Conservation (phyloP, 2,329 filamentous ascomycete species). For the Xylariomycetidae sp. region DNA sequence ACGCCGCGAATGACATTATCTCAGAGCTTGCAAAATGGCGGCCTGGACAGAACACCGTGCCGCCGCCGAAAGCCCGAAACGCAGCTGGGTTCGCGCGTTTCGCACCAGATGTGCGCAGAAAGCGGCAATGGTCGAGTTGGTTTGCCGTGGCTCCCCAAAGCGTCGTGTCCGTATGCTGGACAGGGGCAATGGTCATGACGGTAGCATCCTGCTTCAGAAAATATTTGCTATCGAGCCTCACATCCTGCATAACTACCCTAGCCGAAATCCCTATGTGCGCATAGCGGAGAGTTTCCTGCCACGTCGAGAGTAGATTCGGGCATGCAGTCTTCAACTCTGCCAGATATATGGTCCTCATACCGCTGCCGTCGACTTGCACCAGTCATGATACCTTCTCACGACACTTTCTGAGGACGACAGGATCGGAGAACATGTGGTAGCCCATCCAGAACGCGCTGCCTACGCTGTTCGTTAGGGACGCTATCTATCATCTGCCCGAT, state of each 20-base stretch:
- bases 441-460: slow-evolving; percentile 10
- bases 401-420: slow-evolving; percentile 18
- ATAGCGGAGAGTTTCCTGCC: slow-evolving; percentile 10
- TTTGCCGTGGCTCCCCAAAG: slow-evolving; percentile 9
- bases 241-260: slow-evolving; percentile 8
- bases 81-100: slow-evolving; percentile 7
- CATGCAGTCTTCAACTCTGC: slow-evolving; percentile 7
- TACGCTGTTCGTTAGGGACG: background rate
- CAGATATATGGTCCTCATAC: slow-evolving; percentile 4
- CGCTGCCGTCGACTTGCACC: slow-evolving; percentile 1
- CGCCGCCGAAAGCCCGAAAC: slow-evolving; percentile 12
- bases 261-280: slow-evolving; percentile 7
- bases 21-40: too few species aligned
- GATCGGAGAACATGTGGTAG: slow-evolving; percentile 12
- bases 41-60: too few species aligned
- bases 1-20: too few species aligned
- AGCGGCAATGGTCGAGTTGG: slow-evolving; percentile 10
- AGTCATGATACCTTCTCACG: slow-evolving; percentile 4
- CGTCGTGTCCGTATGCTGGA: slow-evolving; percentile 7
- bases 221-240: slow-evolving; percentile 10
- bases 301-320: slow-evolving; percentile 13
- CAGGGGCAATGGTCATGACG: slow-evolving; percentile 7
- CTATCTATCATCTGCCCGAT: slow-evolving; percentile 2
- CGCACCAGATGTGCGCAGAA: slow-evolving; percentile 4
- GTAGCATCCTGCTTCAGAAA: slow-evolving; percentile 12